phyloP scores from a whole-genome alignment of 805 yeast species.

The Saccharomycopsis sp. region DNA sequence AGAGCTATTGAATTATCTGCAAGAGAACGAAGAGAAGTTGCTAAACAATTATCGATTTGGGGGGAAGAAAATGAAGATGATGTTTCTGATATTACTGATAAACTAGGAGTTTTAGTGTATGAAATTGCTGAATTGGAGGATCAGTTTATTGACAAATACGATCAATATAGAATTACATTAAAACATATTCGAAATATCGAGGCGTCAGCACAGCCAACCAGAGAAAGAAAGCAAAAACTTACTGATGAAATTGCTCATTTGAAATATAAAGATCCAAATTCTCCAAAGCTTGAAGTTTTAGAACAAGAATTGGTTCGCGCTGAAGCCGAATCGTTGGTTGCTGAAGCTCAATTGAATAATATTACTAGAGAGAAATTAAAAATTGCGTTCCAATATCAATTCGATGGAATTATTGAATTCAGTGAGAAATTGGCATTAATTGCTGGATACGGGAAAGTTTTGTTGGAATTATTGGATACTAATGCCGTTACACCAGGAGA shows the following conservation, averaged over 20 bases:
- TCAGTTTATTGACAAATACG: constrained; percentile 96
- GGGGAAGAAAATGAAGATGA: constrained; percentile 93
- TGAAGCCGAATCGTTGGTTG: constrained; percentile 97
- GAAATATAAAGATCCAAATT: constrained; percentile 97
- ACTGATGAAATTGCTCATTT: constrained; percentile 96
- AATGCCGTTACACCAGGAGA: constrained; percentile 98
- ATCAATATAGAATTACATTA: constrained; percentile 93
- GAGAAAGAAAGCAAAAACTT: constrained; percentile 96
- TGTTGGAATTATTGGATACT: constrained; percentile 92
- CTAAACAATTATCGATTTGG: constrained; percentile 95
- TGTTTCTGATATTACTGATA: constrained; percentile 93
- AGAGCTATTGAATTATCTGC: constrained; percentile 90
- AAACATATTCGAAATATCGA: constrained; percentile 94
- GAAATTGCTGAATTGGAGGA: constrained; percentile 98
- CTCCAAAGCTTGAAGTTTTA: constrained; percentile 89
- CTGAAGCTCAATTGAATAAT: constrained; percentile 97
- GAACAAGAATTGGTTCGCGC: constrained; percentile 99
- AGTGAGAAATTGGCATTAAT: constrained; percentile 94
- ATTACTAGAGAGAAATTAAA: constrained; percentile 97
- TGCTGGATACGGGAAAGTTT: constrained; percentile 98
- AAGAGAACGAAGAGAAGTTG: constrained; percentile 90
- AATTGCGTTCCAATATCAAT: constrained; percentile 95
- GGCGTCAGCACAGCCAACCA: constrained; percentile 95
- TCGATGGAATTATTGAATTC: constrained; percentile 90
- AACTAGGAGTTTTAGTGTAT: constrained; percentile 89